A percentile compares a stretch with the other conserved stretches of the same genome.
These are phyloP conservation scores for Sanghuangporus weigelae DNA, from an alignment of 1,284 basidiomycete genomes.

Conservation along the genomic window DNA sequence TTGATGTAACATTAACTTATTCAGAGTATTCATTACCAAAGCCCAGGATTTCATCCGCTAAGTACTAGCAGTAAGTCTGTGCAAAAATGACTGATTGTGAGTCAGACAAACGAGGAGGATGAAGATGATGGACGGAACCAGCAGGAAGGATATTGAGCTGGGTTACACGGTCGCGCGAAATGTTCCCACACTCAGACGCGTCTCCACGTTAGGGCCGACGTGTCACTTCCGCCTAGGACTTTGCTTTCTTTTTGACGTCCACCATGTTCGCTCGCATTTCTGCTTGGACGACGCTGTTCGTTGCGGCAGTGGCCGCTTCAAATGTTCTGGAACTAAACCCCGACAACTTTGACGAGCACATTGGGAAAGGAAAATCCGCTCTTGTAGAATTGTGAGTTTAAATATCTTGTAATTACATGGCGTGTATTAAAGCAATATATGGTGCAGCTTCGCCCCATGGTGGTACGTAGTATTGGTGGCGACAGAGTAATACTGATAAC, in stretches of 20 bases:
- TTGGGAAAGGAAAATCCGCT: conserved; percentile 77
- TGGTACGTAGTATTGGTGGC: conserved; percentile 49
- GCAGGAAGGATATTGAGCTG: not conserved
- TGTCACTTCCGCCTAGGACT: not conserved
- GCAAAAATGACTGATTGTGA: not conserved
- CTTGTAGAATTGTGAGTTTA: conserved; percentile 81
- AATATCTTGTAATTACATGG: not conserved
- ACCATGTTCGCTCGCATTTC: conserved; percentile 59
- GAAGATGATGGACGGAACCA: not conserved
- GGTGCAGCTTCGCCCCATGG: conserved; percentile 72
- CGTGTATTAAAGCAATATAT: not conserved
- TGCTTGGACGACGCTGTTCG: conserved; percentile 49
- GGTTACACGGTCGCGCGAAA: not conserved
- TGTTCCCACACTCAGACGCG: conserved; percentile 2
- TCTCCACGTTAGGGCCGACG: not conserved
- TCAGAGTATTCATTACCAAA: no score
- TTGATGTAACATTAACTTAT: no score
- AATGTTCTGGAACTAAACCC: conserved; percentile 78
- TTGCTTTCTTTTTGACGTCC: conserved; percentile 17
- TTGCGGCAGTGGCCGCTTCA: conserved; percentile 59
- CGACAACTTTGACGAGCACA: conserved; percentile 68
- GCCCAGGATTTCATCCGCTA: no score
- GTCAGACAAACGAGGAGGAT: not conserved
- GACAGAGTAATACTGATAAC: not conserved
- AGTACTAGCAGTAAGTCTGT: no score